A percentile compares a stretch with the other conserved stretches of the same genome.
These are phyloP conservation scores for Phialemonium atrogriseum DNA, from an alignment of 2,329 filamentous ascomycete species.

Conservation along the genomic window DNA sequence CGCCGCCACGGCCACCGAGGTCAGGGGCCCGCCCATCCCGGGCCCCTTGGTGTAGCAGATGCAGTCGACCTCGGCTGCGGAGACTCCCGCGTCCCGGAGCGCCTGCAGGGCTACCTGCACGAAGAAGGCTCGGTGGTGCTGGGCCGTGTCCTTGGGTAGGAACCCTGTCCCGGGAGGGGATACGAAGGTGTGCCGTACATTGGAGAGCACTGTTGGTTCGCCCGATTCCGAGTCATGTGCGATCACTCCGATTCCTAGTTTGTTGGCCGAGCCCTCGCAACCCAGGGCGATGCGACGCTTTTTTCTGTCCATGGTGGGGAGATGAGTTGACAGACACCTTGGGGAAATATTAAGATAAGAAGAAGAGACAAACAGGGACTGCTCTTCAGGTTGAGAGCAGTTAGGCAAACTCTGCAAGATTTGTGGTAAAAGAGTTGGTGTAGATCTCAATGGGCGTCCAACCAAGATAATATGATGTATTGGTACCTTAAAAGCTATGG, in stretches of 20 bases:
- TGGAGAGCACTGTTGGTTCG: conserved; percentile 69
- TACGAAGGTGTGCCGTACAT: conserved; percentile 88
- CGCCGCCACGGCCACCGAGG: conserved; percentile 77
- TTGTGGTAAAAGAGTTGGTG: no score
- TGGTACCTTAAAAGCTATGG: no score
- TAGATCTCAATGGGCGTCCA: no score
- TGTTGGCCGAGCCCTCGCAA: conserved; percentile 92
- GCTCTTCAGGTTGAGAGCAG: no score
- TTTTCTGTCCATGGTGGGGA: conserved; percentile 20
- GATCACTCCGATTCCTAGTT: conserved; percentile 90
- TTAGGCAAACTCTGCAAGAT: no score
- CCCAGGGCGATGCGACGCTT: conserved; percentile 46
- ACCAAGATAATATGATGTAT: no score
- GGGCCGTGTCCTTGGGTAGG: conserved; percentile 90
- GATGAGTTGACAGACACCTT: background rate
- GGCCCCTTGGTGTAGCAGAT: conserved; percentile 95
- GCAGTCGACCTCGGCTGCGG: conserved; percentile 66
- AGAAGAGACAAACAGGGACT: no score
- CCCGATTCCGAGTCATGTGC: conserved; percentile 51
- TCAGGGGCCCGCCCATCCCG: conserved; percentile 91
- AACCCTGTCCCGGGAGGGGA: conserved; percentile 91
- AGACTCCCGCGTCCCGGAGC: conserved; percentile 58
- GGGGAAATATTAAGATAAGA: no score
- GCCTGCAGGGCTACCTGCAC: conserved; percentile 73
- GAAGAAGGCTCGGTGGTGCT: conserved; percentile 83